phyloP scores from a whole-genome alignment of 176 grass and related monocot species.

The Raddia distichophylla region DNA sequence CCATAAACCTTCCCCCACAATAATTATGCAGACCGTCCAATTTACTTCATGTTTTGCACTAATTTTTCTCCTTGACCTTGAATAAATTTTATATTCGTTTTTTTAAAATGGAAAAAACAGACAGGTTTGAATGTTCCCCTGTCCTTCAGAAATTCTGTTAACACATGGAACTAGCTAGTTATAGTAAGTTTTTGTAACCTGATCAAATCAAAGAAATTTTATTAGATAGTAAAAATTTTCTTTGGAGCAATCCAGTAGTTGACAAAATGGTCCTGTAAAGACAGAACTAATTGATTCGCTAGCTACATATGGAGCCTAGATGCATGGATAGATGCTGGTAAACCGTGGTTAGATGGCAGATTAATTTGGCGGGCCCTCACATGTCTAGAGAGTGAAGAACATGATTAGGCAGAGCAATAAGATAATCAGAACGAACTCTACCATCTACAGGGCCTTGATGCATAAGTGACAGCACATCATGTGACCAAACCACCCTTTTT shows the following conservation, averaged over 20 bases:
- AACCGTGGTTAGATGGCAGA: slow-evolving; percentile 15
- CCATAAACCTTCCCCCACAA: not conserved
- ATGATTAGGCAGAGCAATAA: slow-evolving; percentile 41
- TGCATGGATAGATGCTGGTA: not conserved
- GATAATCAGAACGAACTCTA: slow-evolving; percentile 28
- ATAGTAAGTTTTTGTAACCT: not conserved
- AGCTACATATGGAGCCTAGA: not conserved
- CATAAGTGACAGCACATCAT: slow-evolving; percentile 33
- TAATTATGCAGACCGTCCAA: not conserved
- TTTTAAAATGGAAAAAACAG: not conserved
- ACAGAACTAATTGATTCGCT: not conserved
- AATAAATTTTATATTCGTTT: not conserved
- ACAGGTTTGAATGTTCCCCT: not conserved
- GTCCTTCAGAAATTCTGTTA: not conserved
- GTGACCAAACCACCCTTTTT: slow-evolving; percentile 31
- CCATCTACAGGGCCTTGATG: slow-evolving; percentile 2
- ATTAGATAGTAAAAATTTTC: not conserved
- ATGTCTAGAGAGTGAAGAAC: slow-evolving; percentile 8
- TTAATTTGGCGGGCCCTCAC: slow-evolving; percentile 15
- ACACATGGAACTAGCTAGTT: not conserved
- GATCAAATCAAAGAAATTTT: not conserved
- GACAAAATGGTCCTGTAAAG: not conserved
- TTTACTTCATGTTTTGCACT: not conserved
- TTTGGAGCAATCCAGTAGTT: not conserved
- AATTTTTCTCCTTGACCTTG: not conserved